Conservation (phyloP, 208 protist genomes). For the Trypanosoma lewisi region DNA sequence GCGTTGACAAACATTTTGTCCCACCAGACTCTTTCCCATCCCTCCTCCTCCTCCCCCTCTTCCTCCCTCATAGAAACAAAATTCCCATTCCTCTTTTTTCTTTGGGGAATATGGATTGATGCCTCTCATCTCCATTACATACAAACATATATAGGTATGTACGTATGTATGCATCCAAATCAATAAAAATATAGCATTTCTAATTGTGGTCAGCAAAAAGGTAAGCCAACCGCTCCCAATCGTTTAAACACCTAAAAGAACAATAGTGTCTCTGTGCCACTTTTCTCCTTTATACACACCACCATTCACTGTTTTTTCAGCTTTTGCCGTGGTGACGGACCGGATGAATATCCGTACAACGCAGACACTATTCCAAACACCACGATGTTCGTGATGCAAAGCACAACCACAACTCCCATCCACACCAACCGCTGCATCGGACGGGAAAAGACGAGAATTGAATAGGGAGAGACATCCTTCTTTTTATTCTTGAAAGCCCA, state of each 20-base stretch:
- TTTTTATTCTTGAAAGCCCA: background rate
- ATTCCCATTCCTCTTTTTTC: no score
- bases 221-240: no score
- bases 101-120: no score
- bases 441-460: conserved; percentile 10
- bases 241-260: no score
- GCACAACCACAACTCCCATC: background rate
- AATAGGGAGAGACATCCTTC: conserved; percentile 1
- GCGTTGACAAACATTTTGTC: background rate
- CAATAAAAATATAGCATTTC: background rate
- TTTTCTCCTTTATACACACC: background rate
- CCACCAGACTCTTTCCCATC: no score
- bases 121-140: no score
- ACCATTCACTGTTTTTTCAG: background rate
- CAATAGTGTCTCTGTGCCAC: no score
- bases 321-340: background rate
- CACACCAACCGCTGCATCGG: conserved; percentile 20
- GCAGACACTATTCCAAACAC: conserved; percentile 10
- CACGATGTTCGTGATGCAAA: conserved; percentile 9
- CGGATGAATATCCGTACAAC: conserved; percentile 12
- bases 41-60: no score
- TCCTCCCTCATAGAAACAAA: no score
- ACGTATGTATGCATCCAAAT: background rate
- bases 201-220: no score
- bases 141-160: background rate